Evolutionary conservation across 768 basidiomycete genomes (phyloP), one percentile per base, ranked within the genome.

Genomic region (Lentinus brumalis): DNA sequence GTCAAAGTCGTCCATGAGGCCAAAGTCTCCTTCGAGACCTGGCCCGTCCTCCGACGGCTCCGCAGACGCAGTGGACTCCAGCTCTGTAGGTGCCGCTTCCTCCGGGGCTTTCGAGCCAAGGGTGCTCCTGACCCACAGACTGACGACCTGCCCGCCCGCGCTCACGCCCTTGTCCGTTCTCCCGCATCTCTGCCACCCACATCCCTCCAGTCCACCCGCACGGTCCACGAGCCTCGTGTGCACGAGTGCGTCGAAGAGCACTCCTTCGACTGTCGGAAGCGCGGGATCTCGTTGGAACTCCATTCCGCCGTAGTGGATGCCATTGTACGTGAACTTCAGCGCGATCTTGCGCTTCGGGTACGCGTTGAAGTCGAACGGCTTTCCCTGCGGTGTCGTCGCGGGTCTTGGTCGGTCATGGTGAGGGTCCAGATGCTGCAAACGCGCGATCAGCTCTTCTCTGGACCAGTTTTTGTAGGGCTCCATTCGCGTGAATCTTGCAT

Each of bases 131-230:
- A 97, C 87, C 89, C 92, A 95, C 8, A 99, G 79, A 52, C 91
- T 93, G 52, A 98, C 81, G 26, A 98, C 95, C 72, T 98, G 96
- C 3, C 94, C 95, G 8, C 90, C 91, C 41, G 90, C 92, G 71
- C 94, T 96, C 60, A 99, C 97, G 0, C 96, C 96, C 18, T 89
- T 82, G 79, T 99, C 97, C 30, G 97, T 98, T 69, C 97, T 77
- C 12, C 97, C 96, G 73, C 97, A 98, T 65, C 85, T 82, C 70
- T 91, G 87, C 87, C 92, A 98, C 39, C 85, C 91, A 69, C 94
- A 95, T 0, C 92, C 96, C 15, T 95, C 89, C 57, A 90, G 77
- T 4, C 93, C 92, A 5, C 76, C 82, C 3, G 80, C 83, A 1
- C 80, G 80, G 69, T 96, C 92, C 11, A 98, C 83, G 46, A 99